phyloP scores from a whole-genome alignment of 2,329 filamentous ascomycete genomes.

The Claviceps pusilla region DNA sequence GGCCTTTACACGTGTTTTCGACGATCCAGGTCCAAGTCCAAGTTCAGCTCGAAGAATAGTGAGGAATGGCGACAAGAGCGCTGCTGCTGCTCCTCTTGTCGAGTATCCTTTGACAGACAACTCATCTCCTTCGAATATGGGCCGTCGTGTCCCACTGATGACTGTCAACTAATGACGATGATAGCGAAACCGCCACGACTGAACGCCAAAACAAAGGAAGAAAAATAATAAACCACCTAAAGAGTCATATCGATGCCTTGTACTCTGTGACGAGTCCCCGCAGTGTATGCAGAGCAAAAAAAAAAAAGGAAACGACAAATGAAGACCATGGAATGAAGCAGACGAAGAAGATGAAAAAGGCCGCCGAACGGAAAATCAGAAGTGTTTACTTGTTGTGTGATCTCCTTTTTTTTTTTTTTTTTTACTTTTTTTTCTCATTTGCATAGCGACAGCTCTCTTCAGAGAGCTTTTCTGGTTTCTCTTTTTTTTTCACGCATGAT shows the following conservation, averaged over 20 bases:
- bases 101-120: constrained; percentile 35
- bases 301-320: constrained; percentile 6
- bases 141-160: constrained; percentile 48
- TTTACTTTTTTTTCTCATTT: constrained; percentile 9
- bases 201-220: no score
- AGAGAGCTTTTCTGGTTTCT: constrained; percentile 7
- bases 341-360: constrained; percentile 5
- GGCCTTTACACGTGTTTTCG: constrained; percentile 53
- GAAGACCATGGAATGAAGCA: constrained; percentile 4
- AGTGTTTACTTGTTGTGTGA: constrained; percentile 1
- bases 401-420: constrained; percentile 7
- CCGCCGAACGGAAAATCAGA: not conserved
- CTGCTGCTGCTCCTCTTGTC: constrained; percentile 25
- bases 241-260: not conserved
- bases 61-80: constrained; percentile 36
- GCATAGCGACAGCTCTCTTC: constrained; percentile 23
- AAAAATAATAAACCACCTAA: not conserved
- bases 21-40: constrained; percentile 43
- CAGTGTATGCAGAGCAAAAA: constrained; percentile 5
- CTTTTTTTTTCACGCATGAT: not conserved
- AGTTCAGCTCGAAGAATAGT: constrained; percentile 28
- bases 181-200: not conserved
- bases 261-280: not conserved
- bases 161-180: constrained; percentile 33
- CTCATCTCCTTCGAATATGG: constrained; percentile 35